phyloP scores from a whole-genome alignment of 306 rosid species.

The Abrus pulchellus region DNA sequence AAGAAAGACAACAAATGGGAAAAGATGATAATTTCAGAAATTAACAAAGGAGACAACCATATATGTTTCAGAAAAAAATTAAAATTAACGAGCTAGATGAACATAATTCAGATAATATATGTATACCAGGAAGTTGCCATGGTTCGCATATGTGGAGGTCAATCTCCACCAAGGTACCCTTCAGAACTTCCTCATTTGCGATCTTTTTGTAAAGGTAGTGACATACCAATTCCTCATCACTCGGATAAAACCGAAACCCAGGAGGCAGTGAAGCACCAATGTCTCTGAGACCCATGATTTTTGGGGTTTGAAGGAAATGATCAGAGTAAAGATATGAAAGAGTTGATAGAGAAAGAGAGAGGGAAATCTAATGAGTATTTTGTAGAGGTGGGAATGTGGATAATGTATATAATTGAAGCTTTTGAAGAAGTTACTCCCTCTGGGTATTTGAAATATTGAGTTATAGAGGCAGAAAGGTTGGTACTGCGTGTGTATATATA shows the following conservation, averaged over 20 bases:
- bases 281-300: slow-evolving; percentile 87
- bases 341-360: neutral
- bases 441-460: slow-evolving; percentile 53
- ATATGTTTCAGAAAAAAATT: too few relatives aligned
- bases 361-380: slow-evolving; percentile 30
- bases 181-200: slow-evolving; percentile 73
- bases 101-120: neutral
- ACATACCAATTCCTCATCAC: slow-evolving; percentile 94
- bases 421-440: slow-evolving; percentile 40
- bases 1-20: neutral
- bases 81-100: neutral
- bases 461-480: slow-evolving; percentile 61
- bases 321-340: slow-evolving; percentile 1
- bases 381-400: slow-evolving; percentile 52
- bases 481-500: slow-evolving; percentile 50
- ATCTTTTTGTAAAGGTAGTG: slow-evolving; percentile 93
- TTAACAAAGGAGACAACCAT: too few relatives aligned
- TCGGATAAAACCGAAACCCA: slow-evolving; percentile 94
- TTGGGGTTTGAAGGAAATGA: slow-evolving; percentile 15
- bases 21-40: neutral
- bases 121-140: slow-evolving; percentile 98
- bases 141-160: slow-evolving; percentile 98
- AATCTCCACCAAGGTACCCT: slow-evolving; percentile 89
- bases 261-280: slow-evolving; percentile 98
- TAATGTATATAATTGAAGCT: slow-evolving; percentile 49